Evolutionary conservation across 1,284 basidiomycete species (phyloP), one percentile per base, ranked within the genome.

Genomic region (Cryptococcus neoformans): DNA sequence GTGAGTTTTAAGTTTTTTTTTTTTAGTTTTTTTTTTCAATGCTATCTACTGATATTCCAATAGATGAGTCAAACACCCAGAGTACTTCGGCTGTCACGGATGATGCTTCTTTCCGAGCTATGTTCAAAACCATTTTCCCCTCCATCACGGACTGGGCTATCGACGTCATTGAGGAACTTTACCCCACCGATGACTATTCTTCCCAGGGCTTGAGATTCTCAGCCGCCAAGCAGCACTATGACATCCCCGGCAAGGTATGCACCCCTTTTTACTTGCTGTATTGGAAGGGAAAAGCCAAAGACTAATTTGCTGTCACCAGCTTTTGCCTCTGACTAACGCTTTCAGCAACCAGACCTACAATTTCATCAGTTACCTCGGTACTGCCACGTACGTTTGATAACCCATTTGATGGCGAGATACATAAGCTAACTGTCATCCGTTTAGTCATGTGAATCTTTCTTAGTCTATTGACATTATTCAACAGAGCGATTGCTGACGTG

Each of bases 41-140:
- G 40, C 44, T 16, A 7, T 28, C 21, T 21, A 21, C 21, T 21
- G 21, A 21, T 21, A 21, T 11, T 41, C 28, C 6, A 28, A 9
- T 36, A 53, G 51, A 53, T 17, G 51, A 53, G 28, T 44, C 41
- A 17, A 53, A 44, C 21, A 6, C 16, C n/a, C 28, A 16, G 6
- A 34, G 11, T 9, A 36, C 41, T 14, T 16, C 28, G 7, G 40
- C 11, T 12, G 37, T 55, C 38, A 16, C 34, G 9, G 46, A 48
- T 47, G 47, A 48, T 17, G 47, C 46, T 11, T 36, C 46, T n/a
- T 55, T 28, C 21, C 36, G 53, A 21, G 44, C 42, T 14, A 48
- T 49, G 41, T 49, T 55, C 53, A 55, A 55, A 38, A 40, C 39
- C 17, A 55, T 49, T 10, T 55, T 55, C 53, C 53, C 53, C 17